Conservation (phyloP, 495 filamentous ascomycete genomes). For the Trichocladium antarcticum region DNA sequence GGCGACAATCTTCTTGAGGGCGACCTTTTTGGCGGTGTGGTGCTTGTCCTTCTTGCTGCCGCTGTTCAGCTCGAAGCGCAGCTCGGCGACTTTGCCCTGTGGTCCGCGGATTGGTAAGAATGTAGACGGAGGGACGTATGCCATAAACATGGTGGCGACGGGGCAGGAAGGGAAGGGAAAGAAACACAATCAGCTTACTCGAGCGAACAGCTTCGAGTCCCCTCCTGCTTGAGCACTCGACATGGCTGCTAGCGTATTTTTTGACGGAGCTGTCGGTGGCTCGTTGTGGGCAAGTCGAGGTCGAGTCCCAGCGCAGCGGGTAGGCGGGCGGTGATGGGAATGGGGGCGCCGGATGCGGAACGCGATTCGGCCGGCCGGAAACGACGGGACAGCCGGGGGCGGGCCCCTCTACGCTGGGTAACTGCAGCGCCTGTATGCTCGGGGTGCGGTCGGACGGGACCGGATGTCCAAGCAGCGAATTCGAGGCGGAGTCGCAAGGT, state of each 20-base stretch:
- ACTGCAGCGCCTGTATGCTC: neutral
- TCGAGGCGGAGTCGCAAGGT: neutral
- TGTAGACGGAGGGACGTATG: slow-evolving; percentile 33
- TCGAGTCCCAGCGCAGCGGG: too few relatives aligned
- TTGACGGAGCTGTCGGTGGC: too few relatives aligned
- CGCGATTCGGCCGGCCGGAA: neutral
- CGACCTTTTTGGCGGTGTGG: slow-evolving; percentile 91
- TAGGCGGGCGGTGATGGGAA: neutral
- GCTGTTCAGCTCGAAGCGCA: slow-evolving; percentile 86
- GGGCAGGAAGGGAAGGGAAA: neutral
- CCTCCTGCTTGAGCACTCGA: slow-evolving; percentile 63
- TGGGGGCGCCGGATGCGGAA: neutral
- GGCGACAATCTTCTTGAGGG: slow-evolving; percentile 98
- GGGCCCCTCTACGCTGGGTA: too few relatives aligned
- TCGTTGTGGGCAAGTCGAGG: too few relatives aligned
- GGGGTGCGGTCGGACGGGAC: neutral
- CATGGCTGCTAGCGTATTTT: slow-evolving; percentile 37
- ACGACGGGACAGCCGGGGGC: neutral
- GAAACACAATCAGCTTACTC: slow-evolving; percentile 55
- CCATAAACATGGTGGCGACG: slow-evolving; percentile 38
- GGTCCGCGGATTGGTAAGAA: slow-evolving; percentile 33
- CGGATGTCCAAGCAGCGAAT: neutral
- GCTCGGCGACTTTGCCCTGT: slow-evolving; percentile 98
- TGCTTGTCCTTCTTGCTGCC: slow-evolving; percentile 98
- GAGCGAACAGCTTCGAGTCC: slow-evolving; percentile 98